Percentiles rank a stretch among this genome's conserved stretches.
These are phyloP conservation scores for Pisolithus thermaeus DNA, from an alignment of 1,284 basidiomycete genomes.

Conservation along the genomic window DNA sequence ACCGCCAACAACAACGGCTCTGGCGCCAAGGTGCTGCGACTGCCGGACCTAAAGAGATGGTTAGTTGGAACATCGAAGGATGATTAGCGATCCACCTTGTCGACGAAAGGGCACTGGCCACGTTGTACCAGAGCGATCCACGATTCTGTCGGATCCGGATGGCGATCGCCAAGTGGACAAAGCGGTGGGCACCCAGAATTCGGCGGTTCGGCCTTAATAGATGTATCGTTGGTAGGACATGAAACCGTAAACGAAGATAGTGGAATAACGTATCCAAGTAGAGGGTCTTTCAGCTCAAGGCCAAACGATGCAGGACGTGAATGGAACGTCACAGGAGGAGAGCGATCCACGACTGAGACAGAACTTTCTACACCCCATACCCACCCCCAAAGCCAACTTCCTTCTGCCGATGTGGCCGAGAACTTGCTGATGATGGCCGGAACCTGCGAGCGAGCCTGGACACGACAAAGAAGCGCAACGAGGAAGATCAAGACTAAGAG, in stretches of 20 bases:
- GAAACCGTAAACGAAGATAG: conserved; percentile 62
- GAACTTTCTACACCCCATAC: conserved; percentile 71
- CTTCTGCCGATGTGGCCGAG: conserved; percentile 36
- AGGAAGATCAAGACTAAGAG: conserved; percentile 4
- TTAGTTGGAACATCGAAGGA: neutral
- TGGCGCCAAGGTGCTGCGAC: conserved; percentile 79
- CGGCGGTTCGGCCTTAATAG: conserved; percentile 13
- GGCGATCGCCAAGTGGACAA: conserved; percentile 47
- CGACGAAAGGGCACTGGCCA: conserved; percentile 82
- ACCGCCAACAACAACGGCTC: conserved; percentile 85
- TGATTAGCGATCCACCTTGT: conserved; percentile 48
- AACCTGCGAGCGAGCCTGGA: conserved; percentile 5
- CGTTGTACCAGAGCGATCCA: conserved; percentile 87
- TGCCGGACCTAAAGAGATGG: conserved; percentile 41
- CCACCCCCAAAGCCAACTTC: conserved; percentile 54
- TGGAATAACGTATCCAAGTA: conserved; percentile 73
- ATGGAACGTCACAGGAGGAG: conserved; percentile 57
- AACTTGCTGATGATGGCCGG: conserved; percentile 15
- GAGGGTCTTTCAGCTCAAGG: conserved; percentile 59
- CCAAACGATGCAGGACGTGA: conserved; percentile 71
- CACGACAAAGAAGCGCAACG: neutral
- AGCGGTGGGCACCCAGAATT: conserved; percentile 64
- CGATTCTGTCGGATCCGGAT: conserved; percentile 53
- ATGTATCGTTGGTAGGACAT: conserved; percentile 35
- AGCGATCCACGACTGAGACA: conserved; percentile 72